Conservation (phyloP, 1,284 basidiomycete genomes). For the Tilletia caries region DNA sequence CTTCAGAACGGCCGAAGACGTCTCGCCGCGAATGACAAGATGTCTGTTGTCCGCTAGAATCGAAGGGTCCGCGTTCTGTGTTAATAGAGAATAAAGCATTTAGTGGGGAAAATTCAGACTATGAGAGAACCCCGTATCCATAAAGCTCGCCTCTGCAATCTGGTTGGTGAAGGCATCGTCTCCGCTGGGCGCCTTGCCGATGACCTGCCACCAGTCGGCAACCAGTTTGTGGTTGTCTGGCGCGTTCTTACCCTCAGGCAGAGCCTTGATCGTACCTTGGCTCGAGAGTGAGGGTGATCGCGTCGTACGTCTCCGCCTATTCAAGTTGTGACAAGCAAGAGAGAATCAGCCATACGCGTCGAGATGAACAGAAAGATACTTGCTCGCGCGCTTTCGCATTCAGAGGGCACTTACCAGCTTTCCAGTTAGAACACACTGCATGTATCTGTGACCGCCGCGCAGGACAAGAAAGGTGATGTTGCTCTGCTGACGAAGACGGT, state of each 20-base stretch:
- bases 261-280: conserved; percentile 75
- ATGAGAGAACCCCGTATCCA: too few relatives aligned
- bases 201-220: conserved; percentile 87
- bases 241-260: conserved; percentile 91
- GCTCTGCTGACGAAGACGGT: conserved; percentile 76
- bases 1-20: conserved; percentile 82
- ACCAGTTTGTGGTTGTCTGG: conserved; percentile 90
- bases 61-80: conserved; percentile 60
- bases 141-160: conserved; percentile 47
- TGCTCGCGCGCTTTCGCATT: too few relatives aligned
- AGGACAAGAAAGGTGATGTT: conserved; percentile 90
- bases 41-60: conserved; percentile 90
- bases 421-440: conserved; percentile 87
- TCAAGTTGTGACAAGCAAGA: too few relatives aligned
- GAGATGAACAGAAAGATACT: too few relatives aligned
- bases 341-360: too few relatives aligned
- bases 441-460: conserved; percentile 93
- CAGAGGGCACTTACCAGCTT: conserved; percentile 61
- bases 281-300: conserved; percentile 88
- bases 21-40: conserved; percentile 92
- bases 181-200: conserved; percentile 87
- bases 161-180: conserved; percentile 91
- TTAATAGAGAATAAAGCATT: not conserved
- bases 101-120: not conserved
- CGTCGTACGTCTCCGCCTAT: conserved; percentile 70